phyloP scores from a whole-genome alignment of 371 early-diverging fungal species.

The Pancytospora philotis region DNA sequence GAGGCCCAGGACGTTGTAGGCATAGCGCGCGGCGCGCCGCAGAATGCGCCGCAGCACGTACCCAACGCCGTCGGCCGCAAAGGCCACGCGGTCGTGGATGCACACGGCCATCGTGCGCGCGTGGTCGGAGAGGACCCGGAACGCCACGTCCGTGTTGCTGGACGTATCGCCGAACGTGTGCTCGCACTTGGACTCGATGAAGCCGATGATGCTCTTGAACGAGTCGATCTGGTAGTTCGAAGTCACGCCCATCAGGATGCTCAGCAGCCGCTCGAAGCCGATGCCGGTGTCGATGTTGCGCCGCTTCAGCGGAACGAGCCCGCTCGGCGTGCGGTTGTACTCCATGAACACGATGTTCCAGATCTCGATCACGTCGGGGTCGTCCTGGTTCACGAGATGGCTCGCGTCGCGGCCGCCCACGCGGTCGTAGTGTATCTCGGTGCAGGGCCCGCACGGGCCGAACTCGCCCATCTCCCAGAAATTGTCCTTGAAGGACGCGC shows the following conservation, averaged over 20 bases:
- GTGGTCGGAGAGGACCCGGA: slow-evolving; percentile 96
- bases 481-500: slow-evolving; percentile 84
- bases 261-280: slow-evolving; percentile 91
- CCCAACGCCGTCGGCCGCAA: slow-evolving; percentile 93
- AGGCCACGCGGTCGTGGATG: slow-evolving; percentile 84
- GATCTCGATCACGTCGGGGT: slow-evolving; percentile 94
- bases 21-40: slow-evolving; percentile 86
- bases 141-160: slow-evolving; percentile 87
- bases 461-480: slow-evolving; percentile 99
- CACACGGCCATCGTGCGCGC: slow-evolving; percentile 90
- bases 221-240: slow-evolving; percentile 88
- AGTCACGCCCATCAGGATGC: slow-evolving; percentile 80
- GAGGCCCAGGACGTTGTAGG: slow-evolving; percentile 72
- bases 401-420: slow-evolving; percentile 83
- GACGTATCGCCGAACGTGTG: slow-evolving; percentile 62
- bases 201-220: slow-evolving; percentile 62
- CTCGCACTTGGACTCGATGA: slow-evolving; percentile 70
- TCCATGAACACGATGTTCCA: slow-evolving; percentile 99
- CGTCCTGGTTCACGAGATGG: slow-evolving; percentile 86
- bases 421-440: slow-evolving; percentile 96
- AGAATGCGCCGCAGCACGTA: slow-evolving; percentile 94
- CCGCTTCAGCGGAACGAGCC: slow-evolving; percentile 76
- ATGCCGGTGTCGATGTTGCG: slow-evolving; percentile 98
- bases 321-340: slow-evolving; percentile 89
- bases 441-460: slow-evolving; percentile 99